Evolutionary conservation across 768 basidiomycete genomes (phyloP).

Genomic region (Lentinula detonsa): DNA sequence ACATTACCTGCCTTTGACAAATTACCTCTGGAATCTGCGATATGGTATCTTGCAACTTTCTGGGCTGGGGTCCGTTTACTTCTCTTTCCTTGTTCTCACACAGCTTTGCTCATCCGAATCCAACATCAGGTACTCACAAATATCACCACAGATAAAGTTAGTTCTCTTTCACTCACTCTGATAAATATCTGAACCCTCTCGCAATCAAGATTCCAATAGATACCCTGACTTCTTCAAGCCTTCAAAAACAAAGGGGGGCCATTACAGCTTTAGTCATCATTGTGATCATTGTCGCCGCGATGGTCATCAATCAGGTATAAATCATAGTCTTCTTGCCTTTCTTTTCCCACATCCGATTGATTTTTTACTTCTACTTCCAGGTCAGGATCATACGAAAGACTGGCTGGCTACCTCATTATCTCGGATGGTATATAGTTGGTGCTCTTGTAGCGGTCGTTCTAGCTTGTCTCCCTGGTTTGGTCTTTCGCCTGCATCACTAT

Average conservation of each 20-base stretch:
- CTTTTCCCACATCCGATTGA: not conserved
- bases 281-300: slow-evolving; percentile 47
- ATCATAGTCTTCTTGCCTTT: no score
- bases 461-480: slow-evolving; percentile 60
- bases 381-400: slow-evolving; percentile 78
- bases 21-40: slow-evolving; percentile 63
- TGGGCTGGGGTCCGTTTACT: slow-evolving; percentile 61
- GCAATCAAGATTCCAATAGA: slow-evolving; percentile 54
- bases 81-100: not conserved
- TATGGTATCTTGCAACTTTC: slow-evolving; percentile 72
- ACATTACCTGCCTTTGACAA: slow-evolving; percentile 63
- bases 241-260: slow-evolving; percentile 59
- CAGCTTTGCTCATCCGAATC: not conserved
- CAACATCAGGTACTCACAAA: slow-evolving; percentile 50
- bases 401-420: slow-evolving; percentile 75
- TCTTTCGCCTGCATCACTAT: slow-evolving; percentile 79
- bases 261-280: slow-evolving; percentile 66
- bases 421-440: slow-evolving; percentile 66
- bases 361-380: slow-evolving; percentile 3
- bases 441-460: slow-evolving; percentile 63
- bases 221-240: slow-evolving; percentile 65
- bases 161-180: not conserved
- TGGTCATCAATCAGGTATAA: slow-evolving; percentile 57
- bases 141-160: slow-evolving; percentile 48
- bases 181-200: not conserved